Conservation (phyloP, 352 stramenopile genomes). For the Phytopythium kandeliae region DNA sequence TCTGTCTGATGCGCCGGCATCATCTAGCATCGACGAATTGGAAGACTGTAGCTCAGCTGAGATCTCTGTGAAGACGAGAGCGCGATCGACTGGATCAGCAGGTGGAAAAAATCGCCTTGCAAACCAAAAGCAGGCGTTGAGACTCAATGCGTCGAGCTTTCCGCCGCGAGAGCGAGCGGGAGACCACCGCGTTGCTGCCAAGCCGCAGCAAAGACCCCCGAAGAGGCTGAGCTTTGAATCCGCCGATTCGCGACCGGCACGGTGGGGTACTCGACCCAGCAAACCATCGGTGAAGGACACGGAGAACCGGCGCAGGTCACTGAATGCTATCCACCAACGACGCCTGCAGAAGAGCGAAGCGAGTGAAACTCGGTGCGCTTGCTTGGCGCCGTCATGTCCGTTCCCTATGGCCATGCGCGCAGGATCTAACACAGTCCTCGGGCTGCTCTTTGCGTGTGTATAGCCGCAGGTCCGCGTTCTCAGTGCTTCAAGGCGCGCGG, state of each 20-base stretch:
- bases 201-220: background rate
- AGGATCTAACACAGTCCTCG: too few species aligned
- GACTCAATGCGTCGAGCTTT: too few species aligned
- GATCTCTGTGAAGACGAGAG: background rate
- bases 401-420: background rate
- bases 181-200: background rate
- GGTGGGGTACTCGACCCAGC: conserved; percentile 24
- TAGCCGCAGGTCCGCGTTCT: conserved; percentile 23
- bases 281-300: conserved; percentile 22
- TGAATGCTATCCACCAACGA: conserved; percentile 23
- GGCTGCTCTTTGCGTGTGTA: background rate
- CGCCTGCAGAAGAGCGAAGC: background rate
- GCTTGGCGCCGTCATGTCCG: background rate
- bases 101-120: background rate
- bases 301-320: conserved; percentile 29
- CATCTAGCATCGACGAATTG: too few species aligned
- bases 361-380: background rate
- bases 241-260: conserved; percentile 35
- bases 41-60: background rate
- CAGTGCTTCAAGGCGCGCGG: background rate
- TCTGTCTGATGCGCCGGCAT: too few species aligned
- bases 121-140: background rate
- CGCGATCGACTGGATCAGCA: background rate
- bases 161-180: background rate
- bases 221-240: conserved; percentile 39